Conservation (phyloP, 2,329 filamentous ascomycete species). For the Seiridium cupressi region DNA sequence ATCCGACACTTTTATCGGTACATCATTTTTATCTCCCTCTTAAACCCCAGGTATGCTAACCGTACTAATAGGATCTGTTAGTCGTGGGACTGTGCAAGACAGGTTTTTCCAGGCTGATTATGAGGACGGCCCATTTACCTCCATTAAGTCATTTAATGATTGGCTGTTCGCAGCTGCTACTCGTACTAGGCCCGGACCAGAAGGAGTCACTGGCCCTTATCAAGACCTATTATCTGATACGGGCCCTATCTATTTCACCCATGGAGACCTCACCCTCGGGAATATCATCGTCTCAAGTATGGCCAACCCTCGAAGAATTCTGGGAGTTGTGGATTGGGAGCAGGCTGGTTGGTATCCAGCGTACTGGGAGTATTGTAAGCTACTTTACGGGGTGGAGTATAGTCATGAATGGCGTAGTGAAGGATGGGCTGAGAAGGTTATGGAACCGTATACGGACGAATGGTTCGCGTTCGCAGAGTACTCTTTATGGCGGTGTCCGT, state of each 20-base stretch:
- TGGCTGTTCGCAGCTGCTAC: slow-evolving; percentile 18
- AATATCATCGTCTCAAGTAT: slow-evolving; percentile 22
- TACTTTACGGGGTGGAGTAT: slow-evolving; percentile 14
- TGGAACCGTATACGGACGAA: slow-evolving; percentile 13
- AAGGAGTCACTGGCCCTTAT: slow-evolving; percentile 1
- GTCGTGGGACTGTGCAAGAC: slow-evolving; percentile 18
- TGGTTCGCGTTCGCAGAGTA: not conserved
- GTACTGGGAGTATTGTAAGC: slow-evolving; percentile 32
- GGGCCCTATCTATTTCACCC: slow-evolving; percentile 20
- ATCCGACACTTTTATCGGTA: slow-evolving; percentile 16
- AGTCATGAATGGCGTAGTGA: slow-evolving; percentile 15
- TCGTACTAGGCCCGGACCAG: slow-evolving; percentile 11
- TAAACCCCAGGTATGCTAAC: not conserved
- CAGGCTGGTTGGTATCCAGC: slow-evolving; percentile 30
- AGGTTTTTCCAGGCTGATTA: slow-evolving; percentile 18
- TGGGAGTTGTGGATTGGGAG: slow-evolving; percentile 26
- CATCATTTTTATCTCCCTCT: slow-evolving; percentile 2
- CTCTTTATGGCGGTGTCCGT: not conserved
- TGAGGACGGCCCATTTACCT: slow-evolving; percentile 15
- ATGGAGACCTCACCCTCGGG: slow-evolving; percentile 21
- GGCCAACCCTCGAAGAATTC: slow-evolving; percentile 14
- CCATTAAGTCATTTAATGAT: slow-evolving; percentile 19
- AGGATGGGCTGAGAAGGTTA: slow-evolving; percentile 19
- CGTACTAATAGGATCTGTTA: slow-evolving; percentile 15
- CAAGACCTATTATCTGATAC: slow-evolving; percentile 15